Conservation (phyloP, 73 alveolate genomes). For the Stentor coeruleus region DNA sequence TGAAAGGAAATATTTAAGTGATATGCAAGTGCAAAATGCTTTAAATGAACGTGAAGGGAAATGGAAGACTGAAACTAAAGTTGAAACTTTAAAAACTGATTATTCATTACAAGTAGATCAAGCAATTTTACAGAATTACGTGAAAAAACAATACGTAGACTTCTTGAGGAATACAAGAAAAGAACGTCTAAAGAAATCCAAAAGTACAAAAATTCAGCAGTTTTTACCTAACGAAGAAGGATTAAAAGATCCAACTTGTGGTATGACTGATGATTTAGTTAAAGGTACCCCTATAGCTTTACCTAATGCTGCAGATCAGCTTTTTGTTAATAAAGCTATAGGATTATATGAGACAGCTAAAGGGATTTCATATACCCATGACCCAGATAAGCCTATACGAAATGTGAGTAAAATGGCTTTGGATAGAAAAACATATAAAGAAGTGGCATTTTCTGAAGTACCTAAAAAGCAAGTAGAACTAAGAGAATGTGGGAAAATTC, state of each 20-base stretch:
- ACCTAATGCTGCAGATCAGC: constrained; percentile 70
- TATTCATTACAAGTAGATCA: constrained; percentile 69
- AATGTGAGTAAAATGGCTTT: constrained; percentile 29
- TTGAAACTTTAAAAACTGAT: constrained; percentile 41
- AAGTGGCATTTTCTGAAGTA: constrained; percentile 70
- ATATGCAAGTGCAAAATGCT: constrained; percentile 44
- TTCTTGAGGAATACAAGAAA: constrained; percentile 47
- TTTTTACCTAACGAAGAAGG: constrained; percentile 62
- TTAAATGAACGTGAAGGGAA: constrained; percentile 32
- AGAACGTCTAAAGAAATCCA: constrained; percentile 59
- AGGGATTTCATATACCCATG: constrained; percentile 39
- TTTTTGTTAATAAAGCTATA: constrained; percentile 81
- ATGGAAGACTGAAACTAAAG: constrained; percentile 9
- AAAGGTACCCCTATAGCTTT: constrained; percentile 57
- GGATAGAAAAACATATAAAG: constrained; percentile 53
- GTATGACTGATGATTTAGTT: constrained; percentile 48
- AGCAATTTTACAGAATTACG: constrained; percentile 36
- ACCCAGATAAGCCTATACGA: constrained; percentile 10
- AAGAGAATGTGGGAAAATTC: constrained; percentile 88
- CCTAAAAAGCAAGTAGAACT: constrained; percentile 96
- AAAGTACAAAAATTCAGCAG: constrained; percentile 48
- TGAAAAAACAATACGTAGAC: constrained; percentile 59
- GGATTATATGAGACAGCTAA: constrained; percentile 66
- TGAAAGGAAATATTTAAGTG: constrained; percentile 51
- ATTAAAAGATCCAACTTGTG: constrained; percentile 63